Base-by-base conservation (phyloP, 2,329 filamentous ascomycete species). In the Fusarium dimerum region DNA sequence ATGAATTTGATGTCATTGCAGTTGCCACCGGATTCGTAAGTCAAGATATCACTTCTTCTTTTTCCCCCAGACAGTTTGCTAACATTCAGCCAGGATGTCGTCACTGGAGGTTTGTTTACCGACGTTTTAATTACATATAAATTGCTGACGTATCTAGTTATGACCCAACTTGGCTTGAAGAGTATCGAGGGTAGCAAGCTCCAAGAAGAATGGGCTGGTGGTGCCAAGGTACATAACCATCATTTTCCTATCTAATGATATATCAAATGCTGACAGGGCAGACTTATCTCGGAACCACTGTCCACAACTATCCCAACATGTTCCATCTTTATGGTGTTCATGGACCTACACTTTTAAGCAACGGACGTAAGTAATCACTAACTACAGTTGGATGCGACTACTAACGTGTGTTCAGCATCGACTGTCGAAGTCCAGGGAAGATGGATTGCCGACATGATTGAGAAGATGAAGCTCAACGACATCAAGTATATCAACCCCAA, bases 261-360 rank as follows among this genome's bases (percentile, higher is more conserved):
- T 36, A 4, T 5, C 32, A 36, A 36, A 10, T 36, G 32, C 32
- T 36, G 32, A 36, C 13, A 36, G 4, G 9, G 13, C 11, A 36
- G 42, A 78, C 76, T 0, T 78, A 78, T 49, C 71, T 80, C 3
- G 77, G 78, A 6, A 71, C 66, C 5, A 75, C 73, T 0, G 70
- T 77, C 36, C 62, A 63, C 45, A 75, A 73, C 13, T 80, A 75
- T 45, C 77, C 77, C 32, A 80, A 79, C 61, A 78, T 80, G 74
- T 79, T 80, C 66, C 70, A 76, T 56, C 69, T 79, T 45, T 85
- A 84, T 61, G 82, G 82, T 0, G 71, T 76, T 1, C 82, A 86
- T n/a, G 79, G 72, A 0, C 82, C 82, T 0, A 84, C 81, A 0
- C 73, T 80, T 0, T 69, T 85, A 6, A 67, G 73, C 61, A 86